A percentile compares a stretch with the other conserved stretches of the same genome.
Evolutionary conservation across 2,329 filamentous ascomycete genomes (phyloP).

Genomic region (Grosmannia serpens): DNA sequence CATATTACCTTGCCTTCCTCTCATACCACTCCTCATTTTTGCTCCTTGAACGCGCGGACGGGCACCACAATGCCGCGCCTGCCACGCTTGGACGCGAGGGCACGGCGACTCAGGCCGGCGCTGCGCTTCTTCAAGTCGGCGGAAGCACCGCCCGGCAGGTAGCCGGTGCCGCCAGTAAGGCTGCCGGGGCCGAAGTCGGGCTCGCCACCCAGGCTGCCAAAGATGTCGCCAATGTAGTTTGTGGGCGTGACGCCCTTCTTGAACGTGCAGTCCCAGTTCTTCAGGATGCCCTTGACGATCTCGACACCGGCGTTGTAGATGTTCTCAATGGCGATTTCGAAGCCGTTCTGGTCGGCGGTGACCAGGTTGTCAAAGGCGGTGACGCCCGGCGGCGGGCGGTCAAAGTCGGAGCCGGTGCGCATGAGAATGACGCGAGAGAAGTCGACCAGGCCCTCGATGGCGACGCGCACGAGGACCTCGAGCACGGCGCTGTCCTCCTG

Average conservation of each 20-base stretch:
- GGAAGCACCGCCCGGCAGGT: constrained; percentile 16
- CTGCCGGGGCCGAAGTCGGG: constrained; percentile 54
- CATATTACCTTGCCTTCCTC: no score
- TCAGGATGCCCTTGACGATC: constrained; percentile 52
- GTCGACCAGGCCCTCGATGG: constrained; percentile 46
- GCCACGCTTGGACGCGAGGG: constrained; percentile 2
- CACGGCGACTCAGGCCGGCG: background rate
- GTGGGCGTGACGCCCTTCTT: constrained; percentile 40
- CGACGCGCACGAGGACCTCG: constrained; percentile 51
- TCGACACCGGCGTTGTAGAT: constrained; percentile 54
- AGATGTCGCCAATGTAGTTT: constrained; percentile 63
- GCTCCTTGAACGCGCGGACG: background rate
- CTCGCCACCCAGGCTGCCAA: constrained; percentile 52
- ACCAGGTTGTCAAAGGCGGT: constrained; percentile 48
- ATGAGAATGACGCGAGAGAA: constrained; percentile 57
- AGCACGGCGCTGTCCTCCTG: constrained; percentile 64
- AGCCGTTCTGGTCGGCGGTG: constrained; percentile 50
- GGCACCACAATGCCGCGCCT: constrained; percentile 4
- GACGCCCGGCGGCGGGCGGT: constrained; percentile 50
- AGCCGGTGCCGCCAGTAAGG: constrained; percentile 24
- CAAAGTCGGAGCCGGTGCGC: constrained; percentile 59
- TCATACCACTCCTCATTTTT: background rate
- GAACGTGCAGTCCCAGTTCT: constrained; percentile 49
- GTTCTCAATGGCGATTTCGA: constrained; percentile 51
- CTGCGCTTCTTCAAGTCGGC: constrained; percentile 9